These are phyloP conservation scores for Acrocalymma vagum DNA, from an alignment of 2,329 filamentous ascomycete species.

Conservation along the genomic window DNA sequence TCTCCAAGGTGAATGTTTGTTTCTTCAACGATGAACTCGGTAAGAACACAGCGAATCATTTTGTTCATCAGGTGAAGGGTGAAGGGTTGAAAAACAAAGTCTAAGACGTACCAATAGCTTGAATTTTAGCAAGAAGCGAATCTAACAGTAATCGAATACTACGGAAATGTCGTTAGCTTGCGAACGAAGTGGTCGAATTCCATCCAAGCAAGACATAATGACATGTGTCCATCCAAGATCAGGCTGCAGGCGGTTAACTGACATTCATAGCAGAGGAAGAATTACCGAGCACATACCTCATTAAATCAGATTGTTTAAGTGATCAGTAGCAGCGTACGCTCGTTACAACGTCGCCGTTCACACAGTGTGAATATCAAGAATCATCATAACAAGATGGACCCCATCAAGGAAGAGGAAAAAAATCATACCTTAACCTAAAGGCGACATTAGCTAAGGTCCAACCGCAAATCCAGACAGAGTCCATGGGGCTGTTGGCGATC, in stretches of 20 bases:
- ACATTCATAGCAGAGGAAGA: background rate
- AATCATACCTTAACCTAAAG: conserved; percentile 42
- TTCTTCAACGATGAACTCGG: conserved; percentile 68
- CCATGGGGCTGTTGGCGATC: conserved; percentile 50
- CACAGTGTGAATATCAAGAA: conserved; percentile 75
- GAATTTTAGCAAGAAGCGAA: background rate
- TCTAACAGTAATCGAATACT: conserved; percentile 9
- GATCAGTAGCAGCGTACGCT: conserved; percentile 63
- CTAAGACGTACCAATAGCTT: conserved; percentile 25
- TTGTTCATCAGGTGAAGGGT: conserved; percentile 63
- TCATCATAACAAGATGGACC: conserved; percentile 67
- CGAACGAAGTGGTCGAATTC: conserved; percentile 16
- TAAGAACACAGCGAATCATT: conserved; percentile 71
- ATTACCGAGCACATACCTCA: conserved; percentile 59
- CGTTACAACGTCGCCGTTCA: conserved; percentile 64
- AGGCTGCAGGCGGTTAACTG: conserved; percentile 42
- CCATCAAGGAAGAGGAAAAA: conserved; percentile 42
- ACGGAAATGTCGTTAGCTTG: conserved; percentile 28
- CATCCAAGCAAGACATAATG: conserved; percentile 17
- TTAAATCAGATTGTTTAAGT: conserved; percentile 76
- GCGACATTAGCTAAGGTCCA: conserved; percentile 24
- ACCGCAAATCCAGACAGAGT: conserved; percentile 2
- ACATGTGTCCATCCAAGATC: conserved; percentile 46
- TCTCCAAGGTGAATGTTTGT: conserved; percentile 71
- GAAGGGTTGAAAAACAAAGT: conserved; percentile 7